Evolutionary conservation across 345 rosid genomes (phyloP).

Genomic region (Schrenkiella parvula): DNA sequence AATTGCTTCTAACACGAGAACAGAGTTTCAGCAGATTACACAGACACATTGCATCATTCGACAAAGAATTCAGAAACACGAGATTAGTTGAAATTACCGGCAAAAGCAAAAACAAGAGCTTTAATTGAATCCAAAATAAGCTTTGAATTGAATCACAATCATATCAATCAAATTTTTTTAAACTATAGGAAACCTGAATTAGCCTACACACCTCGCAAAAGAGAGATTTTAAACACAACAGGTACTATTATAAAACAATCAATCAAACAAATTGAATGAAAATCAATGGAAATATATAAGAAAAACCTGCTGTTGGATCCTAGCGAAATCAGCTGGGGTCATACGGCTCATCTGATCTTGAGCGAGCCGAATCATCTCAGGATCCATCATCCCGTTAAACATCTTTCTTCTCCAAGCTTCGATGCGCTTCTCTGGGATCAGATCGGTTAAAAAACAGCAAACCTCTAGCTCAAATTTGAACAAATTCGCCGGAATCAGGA

Average conservation of each 20-base stretch:
- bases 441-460: constrained; percentile 1
- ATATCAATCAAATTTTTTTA: background rate
- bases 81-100: background rate
- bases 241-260: background rate
- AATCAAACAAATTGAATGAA: background rate
- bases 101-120: background rate
- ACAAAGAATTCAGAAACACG: background rate
- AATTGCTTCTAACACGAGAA: background rate
- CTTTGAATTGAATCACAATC: background rate
- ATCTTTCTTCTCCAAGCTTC: constrained; percentile 26
- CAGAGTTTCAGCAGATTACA: background rate
- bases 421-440: background rate
- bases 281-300: background rate
- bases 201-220: background rate
- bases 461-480: background rate
- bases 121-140: background rate
- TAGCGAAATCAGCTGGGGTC: constrained; percentile 77
- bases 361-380: constrained; percentile 76
- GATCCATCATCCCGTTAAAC: constrained; percentile 94
- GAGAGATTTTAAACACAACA: background rate
- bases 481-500: background rate
- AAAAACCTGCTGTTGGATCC: constrained; percentile 62
- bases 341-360: constrained; percentile 98
- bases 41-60: background rate
- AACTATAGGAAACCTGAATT: background rate